Evolutionary conservation across 768 basidiomycete species (phyloP).

Genomic region (Pilatotrama ljubarskyi): DNA sequence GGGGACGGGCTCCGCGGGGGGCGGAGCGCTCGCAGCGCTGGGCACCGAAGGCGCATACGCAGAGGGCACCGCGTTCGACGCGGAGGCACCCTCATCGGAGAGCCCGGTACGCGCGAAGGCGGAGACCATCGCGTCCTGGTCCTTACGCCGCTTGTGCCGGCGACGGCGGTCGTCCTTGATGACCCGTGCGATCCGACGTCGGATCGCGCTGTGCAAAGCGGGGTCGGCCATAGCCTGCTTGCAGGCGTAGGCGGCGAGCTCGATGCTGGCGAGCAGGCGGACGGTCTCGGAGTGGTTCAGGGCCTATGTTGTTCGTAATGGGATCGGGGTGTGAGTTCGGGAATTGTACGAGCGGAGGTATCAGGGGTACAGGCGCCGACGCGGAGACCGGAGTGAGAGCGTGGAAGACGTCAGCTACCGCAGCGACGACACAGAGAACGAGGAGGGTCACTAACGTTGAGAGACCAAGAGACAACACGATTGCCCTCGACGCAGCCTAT

Average conservation of each 20-base stretch:
- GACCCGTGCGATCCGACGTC: conserved; percentile 74
- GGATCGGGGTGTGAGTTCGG: conserved; percentile 14
- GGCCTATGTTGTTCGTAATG: conserved; percentile 46
- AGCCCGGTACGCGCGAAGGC: conserved; percentile 64
- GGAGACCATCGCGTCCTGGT: conserved; percentile 80
- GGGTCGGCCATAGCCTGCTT: conserved; percentile 69
- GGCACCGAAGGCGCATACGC: conserved; percentile 11
- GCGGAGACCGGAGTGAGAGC: background rate
- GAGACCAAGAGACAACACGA: conserved; percentile 80
- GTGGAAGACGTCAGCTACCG: conserved; percentile 3
- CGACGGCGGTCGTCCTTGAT: conserved; percentile 84
- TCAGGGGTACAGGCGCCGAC: conserved; percentile 7
- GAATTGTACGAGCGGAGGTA: background rate
- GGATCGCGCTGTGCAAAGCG: conserved; percentile 58
- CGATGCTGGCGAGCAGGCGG: conserved; percentile 78
- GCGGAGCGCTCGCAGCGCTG: conserved; percentile 7
- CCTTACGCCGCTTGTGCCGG: conserved; percentile 79
- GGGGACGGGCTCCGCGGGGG: conserved; percentile 15
- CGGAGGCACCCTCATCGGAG: conserved; percentile 21
- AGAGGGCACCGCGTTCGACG: background rate
- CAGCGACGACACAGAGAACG: background rate
- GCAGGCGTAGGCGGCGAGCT: conserved; percentile 80
- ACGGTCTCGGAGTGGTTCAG: conserved; percentile 83
- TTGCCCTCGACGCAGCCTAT: conserved; percentile 74
- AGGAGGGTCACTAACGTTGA: conserved; percentile 56